phyloP scores from a whole-genome alignment of 345 rosid species.

The Sonneratia alba region DNA sequence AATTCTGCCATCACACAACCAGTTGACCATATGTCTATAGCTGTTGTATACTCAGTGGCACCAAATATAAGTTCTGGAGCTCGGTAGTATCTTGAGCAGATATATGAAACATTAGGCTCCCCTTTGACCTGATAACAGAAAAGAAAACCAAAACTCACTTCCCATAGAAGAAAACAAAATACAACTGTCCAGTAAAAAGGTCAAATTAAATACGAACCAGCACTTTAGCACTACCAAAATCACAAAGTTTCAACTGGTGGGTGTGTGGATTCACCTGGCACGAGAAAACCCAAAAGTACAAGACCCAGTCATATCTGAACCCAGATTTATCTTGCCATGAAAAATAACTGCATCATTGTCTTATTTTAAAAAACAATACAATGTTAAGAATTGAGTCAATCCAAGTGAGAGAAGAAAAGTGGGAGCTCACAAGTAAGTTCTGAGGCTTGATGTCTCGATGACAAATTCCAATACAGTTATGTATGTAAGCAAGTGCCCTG shows the following conservation, averaged over 20 bases:
- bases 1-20: slow-evolving; percentile 98
- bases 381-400: background rate
- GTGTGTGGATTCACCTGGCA: slow-evolving; percentile 80
- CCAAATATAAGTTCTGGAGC: slow-evolving; percentile 98
- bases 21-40: slow-evolving; percentile 95
- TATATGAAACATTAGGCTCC: slow-evolving; percentile 88
- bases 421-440: slow-evolving; percentile 58
- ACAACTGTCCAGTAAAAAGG: slow-evolving; percentile 8
- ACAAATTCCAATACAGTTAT: slow-evolving; percentile 79
- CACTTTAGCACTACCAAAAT: slow-evolving; percentile 95
- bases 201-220: slow-evolving; percentile 36
- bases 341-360: background rate
- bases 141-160: background rate
- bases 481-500: slow-evolving; percentile 90
- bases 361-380: background rate
- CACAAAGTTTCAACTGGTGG: slow-evolving; percentile 86
- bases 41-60: slow-evolving; percentile 90
- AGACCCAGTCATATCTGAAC: background rate
- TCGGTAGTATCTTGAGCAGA: slow-evolving; percentile 90
- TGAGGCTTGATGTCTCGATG: slow-evolving; percentile 99
- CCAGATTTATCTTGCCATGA: background rate
- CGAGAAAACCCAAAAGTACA: background rate
- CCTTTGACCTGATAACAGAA: slow-evolving; percentile 56
- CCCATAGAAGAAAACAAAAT: slow-evolving; percentile 9
- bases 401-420: background rate